Base-by-base conservation (phyloP, 257 asterid species). In the Asclepias syriaca region DNA sequence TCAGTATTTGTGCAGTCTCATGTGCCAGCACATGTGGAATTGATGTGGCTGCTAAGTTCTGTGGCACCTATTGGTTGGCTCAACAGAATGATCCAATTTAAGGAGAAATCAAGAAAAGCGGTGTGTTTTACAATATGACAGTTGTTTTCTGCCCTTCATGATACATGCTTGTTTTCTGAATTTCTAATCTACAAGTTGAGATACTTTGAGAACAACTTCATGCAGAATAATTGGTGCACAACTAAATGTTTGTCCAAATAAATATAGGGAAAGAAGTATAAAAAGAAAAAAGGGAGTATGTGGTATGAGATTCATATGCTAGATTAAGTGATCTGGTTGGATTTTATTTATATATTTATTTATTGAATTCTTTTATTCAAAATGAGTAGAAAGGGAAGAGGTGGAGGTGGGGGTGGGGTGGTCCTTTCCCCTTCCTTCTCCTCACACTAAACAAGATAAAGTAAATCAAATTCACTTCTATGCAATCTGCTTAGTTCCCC, bases 1-100 rank as follows among this genome's bases (percentile, higher is more conserved):
- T 92, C 97, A 76, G 97, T 95, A 64, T 95, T 95, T 83, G 97
- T 95, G 87, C 98, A 95, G 89, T 92, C 98, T 72, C 99, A 95
- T 78, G 97, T 95, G 37, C 89, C 87, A 77, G 99, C 98, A 78
- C 98, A 88, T 81, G 92, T 87, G 53, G 98, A 95, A 78, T 74
- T 95, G 87, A 92, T 90, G 97, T 95, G 99, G 98, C 80, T 92
- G 74, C 85, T 95, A 78, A 92, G 98, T 82, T 84, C 97, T 64
- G 85, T 92, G 61, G 87, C 95, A 32, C 99, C 97, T 69, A 88
- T 92, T 76, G 98, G 97, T 64, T 90, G 98, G 99, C 97, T 95
- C 72, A 95, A 92, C 71, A 87, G 77, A 83, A 95, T 95, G 99
- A 92, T 92, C 72, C 99, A 92, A 75, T 95, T 95, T 75, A 95